phyloP scores from a whole-genome alignment of 192 early-diverging fungal species.

The Rhizophagus sp. region DNA sequence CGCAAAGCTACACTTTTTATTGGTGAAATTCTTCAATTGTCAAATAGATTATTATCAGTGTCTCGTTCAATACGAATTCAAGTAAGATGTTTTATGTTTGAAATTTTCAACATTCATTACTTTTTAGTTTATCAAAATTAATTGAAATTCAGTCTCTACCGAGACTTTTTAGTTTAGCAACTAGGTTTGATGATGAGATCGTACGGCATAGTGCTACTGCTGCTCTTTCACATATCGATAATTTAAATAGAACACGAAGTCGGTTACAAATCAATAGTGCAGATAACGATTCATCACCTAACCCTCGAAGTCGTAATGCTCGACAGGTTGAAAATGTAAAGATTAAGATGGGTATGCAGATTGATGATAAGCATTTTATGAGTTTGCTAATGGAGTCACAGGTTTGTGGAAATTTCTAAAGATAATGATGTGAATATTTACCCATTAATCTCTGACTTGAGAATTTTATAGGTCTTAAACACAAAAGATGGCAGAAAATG shows the following conservation, averaged over 20 bases:
- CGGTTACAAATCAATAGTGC: constrained; percentile 37
- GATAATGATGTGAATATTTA: background rate
- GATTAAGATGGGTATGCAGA: constrained; percentile 30
- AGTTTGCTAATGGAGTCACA: constrained; percentile 69
- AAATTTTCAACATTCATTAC: background rate
- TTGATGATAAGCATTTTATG: constrained; percentile 49
- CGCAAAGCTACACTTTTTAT: constrained; percentile 70
- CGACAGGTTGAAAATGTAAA: constrained; percentile 28
- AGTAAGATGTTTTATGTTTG: constrained; percentile 33
- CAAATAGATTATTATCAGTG: constrained; percentile 65
- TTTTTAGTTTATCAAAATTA: background rate
- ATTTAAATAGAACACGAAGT: constrained; percentile 49
- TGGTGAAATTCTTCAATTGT: constrained; percentile 74
- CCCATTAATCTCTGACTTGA: background rate
- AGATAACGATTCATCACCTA: background rate
- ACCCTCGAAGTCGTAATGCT: constrained; percentile 21
- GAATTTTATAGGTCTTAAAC: constrained; percentile 52
- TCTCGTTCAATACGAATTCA: constrained; percentile 53
- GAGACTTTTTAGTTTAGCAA: constrained; percentile 69
- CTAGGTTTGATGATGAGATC: constrained; percentile 73
- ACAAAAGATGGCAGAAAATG: constrained; percentile 78
- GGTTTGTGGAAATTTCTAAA: constrained; percentile 35
- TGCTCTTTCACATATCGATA: constrained; percentile 76
- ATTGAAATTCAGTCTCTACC: constrained; percentile 61
- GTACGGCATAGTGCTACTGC: constrained; percentile 73